phyloP scores from a whole-genome alignment of 495 filamentous ascomycete genomes.

The Tirmania nivea region DNA sequence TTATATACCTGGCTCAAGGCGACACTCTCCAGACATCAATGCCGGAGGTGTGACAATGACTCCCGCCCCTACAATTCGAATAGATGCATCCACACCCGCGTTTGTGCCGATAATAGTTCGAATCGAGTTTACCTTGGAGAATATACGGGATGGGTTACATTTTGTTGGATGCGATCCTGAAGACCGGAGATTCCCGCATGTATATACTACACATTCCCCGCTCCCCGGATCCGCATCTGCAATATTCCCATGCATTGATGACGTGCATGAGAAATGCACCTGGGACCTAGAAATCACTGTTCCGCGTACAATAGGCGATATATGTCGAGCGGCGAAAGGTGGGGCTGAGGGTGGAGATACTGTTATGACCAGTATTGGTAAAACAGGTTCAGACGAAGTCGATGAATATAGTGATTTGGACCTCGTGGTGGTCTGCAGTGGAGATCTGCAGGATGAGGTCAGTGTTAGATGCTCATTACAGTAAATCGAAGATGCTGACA shows the following conservation, averaged over 20 bases:
- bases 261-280: slow-evolving; percentile 48
- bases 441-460: slow-evolving; percentile 63
- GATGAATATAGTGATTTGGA: slow-evolving; percentile 73
- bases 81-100: slow-evolving; percentile 20
- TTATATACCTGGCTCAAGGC: slow-evolving; percentile 4
- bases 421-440: slow-evolving; percentile 73
- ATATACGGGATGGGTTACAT: slow-evolving; percentile 64
- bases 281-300: slow-evolving; percentile 80
- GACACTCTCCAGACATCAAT: slow-evolving; percentile 20
- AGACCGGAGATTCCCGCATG: slow-evolving; percentile 68
- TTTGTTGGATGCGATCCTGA: slow-evolving; percentile 66
- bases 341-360: background rate
- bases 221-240: slow-evolving; percentile 60
- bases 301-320: slow-evolving; percentile 64
- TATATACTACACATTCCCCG: slow-evolving; percentile 62
- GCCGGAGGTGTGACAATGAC: slow-evolving; percentile 13
- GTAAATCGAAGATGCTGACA: background rate
- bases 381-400: slow-evolving; percentile 22
- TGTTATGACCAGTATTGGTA: slow-evolving; percentile 5
- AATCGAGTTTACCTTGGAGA: slow-evolving; percentile 54
- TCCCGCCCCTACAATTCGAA: slow-evolving; percentile 16
- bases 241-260: slow-evolving; percentile 83
- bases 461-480: slow-evolving; percentile 1
- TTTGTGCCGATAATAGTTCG: slow-evolving; percentile 36
- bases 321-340: slow-evolving; percentile 31